Base-by-base conservation (phyloP, 1,284 basidiomycete genomes). In the Rhodotorula sp. region DNA sequence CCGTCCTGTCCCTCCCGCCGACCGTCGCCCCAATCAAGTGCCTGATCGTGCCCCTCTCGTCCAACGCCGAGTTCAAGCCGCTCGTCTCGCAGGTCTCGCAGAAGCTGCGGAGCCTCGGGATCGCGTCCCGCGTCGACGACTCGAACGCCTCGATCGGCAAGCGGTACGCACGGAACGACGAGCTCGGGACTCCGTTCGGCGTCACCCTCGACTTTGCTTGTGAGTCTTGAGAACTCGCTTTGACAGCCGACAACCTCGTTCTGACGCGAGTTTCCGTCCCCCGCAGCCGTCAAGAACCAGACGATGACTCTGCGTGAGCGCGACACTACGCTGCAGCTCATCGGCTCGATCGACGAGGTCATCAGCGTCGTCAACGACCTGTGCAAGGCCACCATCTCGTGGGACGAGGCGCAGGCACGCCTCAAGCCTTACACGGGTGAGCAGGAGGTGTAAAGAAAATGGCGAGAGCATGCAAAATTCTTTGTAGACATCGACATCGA, bases 181-280 rank as follows among this genome's bases (percentile, higher is more conserved):
- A 99, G 84, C 87, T 99, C 57, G 95, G 95, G 77, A 99, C 95
- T 50, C 95, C 95, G 5, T 99, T 91, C 80, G 95, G 95, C 66
- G 86, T 95, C 77, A 99, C 97, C 8, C 86, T 99, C 73, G 95
- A 99, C 83, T 99, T 99, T 85, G 95, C 95, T 38, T 95, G 93
- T 92, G 81, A 82, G 90, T 88, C 8, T 45, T 61, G 14, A 2
- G 10, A 34, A 15, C 7, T 23, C 21, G 50, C 38, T 31, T 18
- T 50, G 62, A 3, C 15, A 15, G 38, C 45, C 31, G 55, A 43
- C 43, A 43, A 45, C 58, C 61, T 64, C 18, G 59, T 66, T 54
- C 38, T 34, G 23, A 23, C 18, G 0, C 2, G 1, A 10, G 6
- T 26, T 19, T 15, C 18, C 73, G 62, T 26, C 43, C 49, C 21